Base-by-base conservation (phyloP, 2,329 filamentous ascomycete species). In the Fusarium devonianum region DNA sequence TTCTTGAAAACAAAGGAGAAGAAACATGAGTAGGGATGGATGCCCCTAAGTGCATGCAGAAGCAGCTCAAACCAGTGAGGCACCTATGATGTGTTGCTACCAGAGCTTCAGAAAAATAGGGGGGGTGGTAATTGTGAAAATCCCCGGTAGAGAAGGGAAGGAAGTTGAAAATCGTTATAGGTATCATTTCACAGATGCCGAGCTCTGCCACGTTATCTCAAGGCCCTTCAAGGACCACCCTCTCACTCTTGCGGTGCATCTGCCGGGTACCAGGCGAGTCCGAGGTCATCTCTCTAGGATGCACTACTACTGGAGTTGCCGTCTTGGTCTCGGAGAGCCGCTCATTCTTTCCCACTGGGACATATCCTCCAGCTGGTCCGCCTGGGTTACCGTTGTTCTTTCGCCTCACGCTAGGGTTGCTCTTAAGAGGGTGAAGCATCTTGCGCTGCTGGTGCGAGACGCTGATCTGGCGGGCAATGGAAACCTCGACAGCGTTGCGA, bases 381-480 rank as follows among this genome's bases (percentile, higher is more conserved):
- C 18, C 32, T 16, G 55, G 55, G 34, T 49, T 59, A 16, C 53
- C 47, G 28, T 67, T 53, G 3, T 47, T 45, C 30, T 45, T 57
- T 12, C 45, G 56, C 22, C 58, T 56, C 37, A 65, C 54, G 49
- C 60, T 64, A 18, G 47, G 63, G 40, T 59, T 68, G 16, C 70
- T 72, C 61, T 78, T 74, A 28, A 84, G 69, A 10, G 83, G 82
- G n/a, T 79, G 76, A 13, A 87, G 71, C 54, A 87, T 71, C 63
- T 80, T 78, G 13, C 81, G 75, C 67, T 88, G 86, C 68, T 84
- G 78, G 10, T 80, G 73, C 10, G 84, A 86, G 18, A 88, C 74
- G 57, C 82, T 86, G 58, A 89, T 87, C 66, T 88, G 85, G 2
- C 86, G 76, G 0, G 85, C 85, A 58, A 89, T 88, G 2, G 84